Base-by-base conservation (phyloP, 31 red algal genomes). In the Odonthalia washingtoniensis region DNA sequence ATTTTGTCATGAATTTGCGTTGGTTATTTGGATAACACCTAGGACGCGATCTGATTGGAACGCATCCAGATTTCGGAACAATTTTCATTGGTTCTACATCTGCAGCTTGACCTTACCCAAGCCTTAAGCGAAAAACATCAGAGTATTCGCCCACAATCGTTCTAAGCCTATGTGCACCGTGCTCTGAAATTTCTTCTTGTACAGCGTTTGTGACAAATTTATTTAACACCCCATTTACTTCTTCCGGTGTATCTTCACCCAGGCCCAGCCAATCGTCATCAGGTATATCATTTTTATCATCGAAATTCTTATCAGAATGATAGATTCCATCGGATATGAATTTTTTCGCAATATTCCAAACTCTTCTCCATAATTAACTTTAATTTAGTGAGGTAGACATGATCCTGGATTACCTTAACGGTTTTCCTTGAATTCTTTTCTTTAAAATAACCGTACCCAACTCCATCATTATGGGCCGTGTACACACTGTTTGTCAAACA, bases 11-110 rank as follows among this genome's bases (percentile, higher is more conserved):
- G 45, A 83, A 83, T 40, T 35, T 26, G 32, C 80, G 21, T 30
- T 83, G 3, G 3, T 39, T 62, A 33, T 0, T n/a, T 39, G 78
- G 53, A 30, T 39, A 82, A 16, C 46, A 0, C 0, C 78, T 0
- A 21, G 49, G 78, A 14, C 33, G 18, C n/a, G 52, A 9, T 31
- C 26, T 16, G 18, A 82, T 17, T 69, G 78, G 78, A 28, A 17
- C n/a, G 12, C 57, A 14, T 18, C 32, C 33, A 16, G 68, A 18
- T 17, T 16, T 68, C 24, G 68, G 61, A 17, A 18, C 57, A 16
- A 68, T 6, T 52, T 0, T 82, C 78, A 82, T 82, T 17, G 78
- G 24, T 31, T 82, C 78, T 26, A 82, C 17, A 12, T 82, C 39
- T 32, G 61, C 78, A 28, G 53, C 26, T 14, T 49, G 78, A 41